phyloP scores from a whole-genome alignment of 192 early-diverging fungal genomes.

The Mortierella claussenii region DNA sequence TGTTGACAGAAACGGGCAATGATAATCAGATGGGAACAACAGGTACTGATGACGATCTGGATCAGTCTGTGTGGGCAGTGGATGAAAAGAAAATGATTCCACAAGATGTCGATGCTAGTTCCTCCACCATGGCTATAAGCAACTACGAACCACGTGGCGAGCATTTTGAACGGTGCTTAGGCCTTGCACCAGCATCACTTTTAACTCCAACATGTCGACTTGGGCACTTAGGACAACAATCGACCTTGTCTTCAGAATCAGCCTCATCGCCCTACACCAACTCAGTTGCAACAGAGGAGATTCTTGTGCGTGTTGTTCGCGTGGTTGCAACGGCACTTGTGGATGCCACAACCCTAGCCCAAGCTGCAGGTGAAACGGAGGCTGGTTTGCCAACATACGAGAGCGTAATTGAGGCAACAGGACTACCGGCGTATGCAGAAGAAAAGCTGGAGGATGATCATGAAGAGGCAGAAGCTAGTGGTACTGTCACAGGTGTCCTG shows the following conservation, averaged over 20 bases:
- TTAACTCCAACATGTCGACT: background rate
- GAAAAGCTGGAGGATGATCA: constrained; percentile 49
- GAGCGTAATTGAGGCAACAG: constrained; percentile 52
- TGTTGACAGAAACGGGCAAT: too few species aligned
- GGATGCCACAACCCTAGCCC: constrained; percentile 41
- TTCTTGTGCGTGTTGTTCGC: constrained; percentile 42
- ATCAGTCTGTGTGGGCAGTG: background rate
- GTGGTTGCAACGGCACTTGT: constrained; percentile 39
- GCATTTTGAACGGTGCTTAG: background rate
- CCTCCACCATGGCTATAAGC: background rate
- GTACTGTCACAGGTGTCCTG: constrained; percentile 34
- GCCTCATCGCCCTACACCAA: background rate
- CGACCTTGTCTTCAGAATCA: background rate
- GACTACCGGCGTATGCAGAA: constrained; percentile 45
- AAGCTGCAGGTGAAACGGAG: constrained; percentile 41
- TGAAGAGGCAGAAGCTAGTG: constrained; percentile 49
- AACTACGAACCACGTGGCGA: background rate
- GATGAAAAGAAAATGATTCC: constrained; percentile 22
- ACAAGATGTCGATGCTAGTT: constrained; percentile 11
- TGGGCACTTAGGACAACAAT: background rate
- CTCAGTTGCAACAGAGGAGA: constrained; percentile 42
- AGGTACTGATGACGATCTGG: background rate
- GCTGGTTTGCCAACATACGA: constrained; percentile 46
- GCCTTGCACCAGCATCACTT: background rate
- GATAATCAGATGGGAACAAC: too few species aligned